Base-by-base conservation (phyloP, 2,329 filamentous ascomycete genomes). In the Colletotrichum sp. region DNA sequence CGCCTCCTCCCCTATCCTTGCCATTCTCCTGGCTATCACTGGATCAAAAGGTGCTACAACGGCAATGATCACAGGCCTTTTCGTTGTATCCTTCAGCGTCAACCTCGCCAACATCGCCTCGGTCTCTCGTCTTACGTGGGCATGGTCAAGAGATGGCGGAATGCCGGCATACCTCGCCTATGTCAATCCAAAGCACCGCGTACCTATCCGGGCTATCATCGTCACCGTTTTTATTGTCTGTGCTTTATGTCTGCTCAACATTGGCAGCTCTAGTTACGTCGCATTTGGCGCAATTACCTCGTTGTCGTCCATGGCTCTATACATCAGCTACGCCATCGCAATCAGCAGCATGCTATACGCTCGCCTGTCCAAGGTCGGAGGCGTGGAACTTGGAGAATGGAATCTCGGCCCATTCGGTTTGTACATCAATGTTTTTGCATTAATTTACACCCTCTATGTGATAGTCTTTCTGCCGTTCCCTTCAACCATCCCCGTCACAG, bases 91-190 rank as follows among this genome's bases (percentile, higher is more conserved):
- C 0, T 70, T 70, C 55, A 62, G 67, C 67, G 67, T 70, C 10
- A 70, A 70, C 24, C 57, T 70, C 16, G 67, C 67, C 18, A 70
- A 70, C 18, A 70, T 70, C 1, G 55, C 67, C 8, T 70, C 67
- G 4, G 67, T 70, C 24, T 70, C 67, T 13, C 67, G 67, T 6
- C 67, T 70, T 15, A 70, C 67, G 7, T 70, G 67, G 67, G 67
- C 67, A 2, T 70, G 67, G 67, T 60, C 67, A 5, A 44, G 67
- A 34, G 67, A 70, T 2, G 67, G 67, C 24, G 67, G 67, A 44
- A 44, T 70, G 67, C 67, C 67, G 7, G 67, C 55, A n/a, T 70
- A 70, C 21, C 67, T 70, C n/a, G 67, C 67, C 6, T 70, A 70
- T 2, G 55, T 70, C 10, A 32, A 70, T 4, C 67, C 67, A 2